Evolutionary conservation across 495 filamentous ascomycete species (phyloP).

Genomic region (Podospora bellae-mahoneyi): DNA sequence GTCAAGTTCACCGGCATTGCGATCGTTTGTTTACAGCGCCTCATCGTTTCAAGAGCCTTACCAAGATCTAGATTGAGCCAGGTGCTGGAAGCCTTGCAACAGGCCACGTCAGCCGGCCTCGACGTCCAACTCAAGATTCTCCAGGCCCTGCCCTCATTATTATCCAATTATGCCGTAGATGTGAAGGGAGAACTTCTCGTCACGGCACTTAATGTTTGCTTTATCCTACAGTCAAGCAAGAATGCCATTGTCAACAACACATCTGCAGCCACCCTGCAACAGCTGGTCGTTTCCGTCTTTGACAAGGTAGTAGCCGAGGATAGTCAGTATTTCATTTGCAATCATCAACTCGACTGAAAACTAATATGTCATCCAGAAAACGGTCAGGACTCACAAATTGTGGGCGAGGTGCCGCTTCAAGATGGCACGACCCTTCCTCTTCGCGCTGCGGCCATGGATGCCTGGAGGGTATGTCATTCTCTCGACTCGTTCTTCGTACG

Average conservation of each 20-base stretch:
- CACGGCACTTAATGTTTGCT: constrained; percentile 82
- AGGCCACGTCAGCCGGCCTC: constrained; percentile 68
- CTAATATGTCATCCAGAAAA: constrained; percentile 28
- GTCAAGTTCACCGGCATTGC: constrained; percentile 82
- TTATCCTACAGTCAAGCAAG: constrained; percentile 83
- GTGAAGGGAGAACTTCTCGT: constrained; percentile 77
- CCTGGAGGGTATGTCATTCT: constrained; percentile 57
- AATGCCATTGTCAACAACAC: constrained; percentile 90
- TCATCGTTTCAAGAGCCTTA: constrained; percentile 75
- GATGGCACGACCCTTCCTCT: constrained; percentile 59
- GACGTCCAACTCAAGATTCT: constrained; percentile 96
- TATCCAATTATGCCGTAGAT: constrained; percentile 85
- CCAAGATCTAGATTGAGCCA: constrained; percentile 71
- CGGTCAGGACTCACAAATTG: constrained; percentile 48
- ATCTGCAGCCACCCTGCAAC: constrained; percentile 89
- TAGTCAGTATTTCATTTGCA: constrained; percentile 44
- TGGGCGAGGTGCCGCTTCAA: constrained; percentile 60
- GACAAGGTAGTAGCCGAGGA: constrained; percentile 86
- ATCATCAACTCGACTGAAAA: not conserved
- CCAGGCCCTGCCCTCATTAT: constrained; percentile 83
- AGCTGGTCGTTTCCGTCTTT: constrained; percentile 86
- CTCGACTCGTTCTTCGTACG: not conserved
- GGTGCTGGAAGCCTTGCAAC: constrained; percentile 79
- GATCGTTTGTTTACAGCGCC: constrained; percentile 80
- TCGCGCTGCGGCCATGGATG: constrained; percentile 77